phyloP scores from a whole-genome alignment of 345 rosid genomes.

The Murraya koenigii region DNA sequence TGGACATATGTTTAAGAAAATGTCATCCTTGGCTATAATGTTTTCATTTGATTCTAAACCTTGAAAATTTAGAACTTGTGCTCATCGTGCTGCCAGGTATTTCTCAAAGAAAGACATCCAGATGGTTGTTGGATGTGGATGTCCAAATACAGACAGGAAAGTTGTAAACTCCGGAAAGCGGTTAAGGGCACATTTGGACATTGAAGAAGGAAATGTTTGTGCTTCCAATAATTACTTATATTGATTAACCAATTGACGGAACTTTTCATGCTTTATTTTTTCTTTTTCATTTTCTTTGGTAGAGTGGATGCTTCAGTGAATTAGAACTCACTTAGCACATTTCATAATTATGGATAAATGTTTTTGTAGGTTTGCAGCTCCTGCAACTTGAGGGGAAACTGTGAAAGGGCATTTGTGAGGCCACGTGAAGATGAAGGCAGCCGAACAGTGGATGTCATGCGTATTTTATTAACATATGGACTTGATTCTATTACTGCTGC shows the following conservation, averaged over 20 bases:
- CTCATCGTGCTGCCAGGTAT: slow-evolving; percentile 35
- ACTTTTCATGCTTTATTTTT: not conserved
- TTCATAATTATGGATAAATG: slow-evolving; percentile 1
- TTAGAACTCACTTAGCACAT: not conserved
- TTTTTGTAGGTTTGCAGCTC: slow-evolving; percentile 76
- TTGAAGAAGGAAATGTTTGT: slow-evolving; percentile 75
- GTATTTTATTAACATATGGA: slow-evolving; percentile 65
- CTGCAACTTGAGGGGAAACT: slow-evolving; percentile 81
- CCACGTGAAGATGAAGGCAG: slow-evolving; percentile 64
- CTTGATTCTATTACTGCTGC: slow-evolving; percentile 46
- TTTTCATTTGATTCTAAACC: not conserved
- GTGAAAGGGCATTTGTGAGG: slow-evolving; percentile 79
- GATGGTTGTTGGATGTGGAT: slow-evolving; percentile 62
- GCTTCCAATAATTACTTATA: not conserved
- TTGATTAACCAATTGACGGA: slow-evolving; percentile 1
- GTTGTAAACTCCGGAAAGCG: slow-evolving; percentile 90
- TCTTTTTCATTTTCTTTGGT: not conserved
- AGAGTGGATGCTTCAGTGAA: not conserved
- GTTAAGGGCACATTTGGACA: slow-evolving; percentile 63
- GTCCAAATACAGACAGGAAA: slow-evolving; percentile 90
- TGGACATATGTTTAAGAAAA: too few relatives aligned
- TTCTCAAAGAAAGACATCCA: slow-evolving; percentile 73
- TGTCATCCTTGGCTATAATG: not conserved
- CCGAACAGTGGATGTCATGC: slow-evolving; percentile 83
- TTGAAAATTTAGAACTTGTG: not conserved